These are phyloP conservation scores for Mycena citricolor DNA, from an alignment of 1,284 basidiomycete species.

Conservation along the genomic window DNA sequence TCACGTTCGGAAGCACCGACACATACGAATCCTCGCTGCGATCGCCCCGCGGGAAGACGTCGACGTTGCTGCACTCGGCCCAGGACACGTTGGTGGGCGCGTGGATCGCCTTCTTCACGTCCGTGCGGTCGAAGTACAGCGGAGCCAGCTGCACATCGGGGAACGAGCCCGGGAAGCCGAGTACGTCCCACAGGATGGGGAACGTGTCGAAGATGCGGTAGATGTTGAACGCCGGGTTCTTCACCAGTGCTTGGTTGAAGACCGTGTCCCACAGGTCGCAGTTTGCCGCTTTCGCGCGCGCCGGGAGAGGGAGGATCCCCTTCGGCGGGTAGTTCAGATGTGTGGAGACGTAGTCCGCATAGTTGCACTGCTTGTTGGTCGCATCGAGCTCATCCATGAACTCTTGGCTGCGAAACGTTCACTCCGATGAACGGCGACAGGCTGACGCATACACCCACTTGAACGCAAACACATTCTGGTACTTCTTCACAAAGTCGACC, in stretches of 20 bases:
- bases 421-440: neutral
- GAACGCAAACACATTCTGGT: slow-evolving; percentile 64
- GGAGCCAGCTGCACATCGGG: slow-evolving; percentile 45
- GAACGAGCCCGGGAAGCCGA: slow-evolving; percentile 77
- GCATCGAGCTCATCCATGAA: slow-evolving; percentile 61
- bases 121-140: slow-evolving; percentile 66
- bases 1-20: slow-evolving; percentile 68
- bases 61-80: slow-evolving; percentile 58
- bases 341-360: slow-evolving; percentile 60
- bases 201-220: slow-evolving; percentile 73
- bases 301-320: slow-evolving; percentile 59
- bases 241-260: slow-evolving; percentile 53
- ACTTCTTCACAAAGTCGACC: slow-evolving; percentile 70
- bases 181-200: slow-evolving; percentile 67
- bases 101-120: slow-evolving; percentile 75
- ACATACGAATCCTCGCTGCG: slow-evolving; percentile 59
- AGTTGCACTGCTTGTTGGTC: slow-evolving; percentile 56
- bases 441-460: slow-evolving; percentile 46
- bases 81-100: slow-evolving; percentile 63
- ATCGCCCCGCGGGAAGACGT: slow-evolving; percentile 66
- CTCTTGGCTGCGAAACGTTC: slow-evolving; percentile 44
- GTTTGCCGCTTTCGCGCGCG: slow-evolving; percentile 42
- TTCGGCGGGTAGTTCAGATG: slow-evolving; percentile 66
- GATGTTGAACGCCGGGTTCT: slow-evolving; percentile 77
- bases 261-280: slow-evolving; percentile 71